Conservation (phyloP, 371 early-diverging fungal genomes). For the Saksenaea oblongispora region DNA sequence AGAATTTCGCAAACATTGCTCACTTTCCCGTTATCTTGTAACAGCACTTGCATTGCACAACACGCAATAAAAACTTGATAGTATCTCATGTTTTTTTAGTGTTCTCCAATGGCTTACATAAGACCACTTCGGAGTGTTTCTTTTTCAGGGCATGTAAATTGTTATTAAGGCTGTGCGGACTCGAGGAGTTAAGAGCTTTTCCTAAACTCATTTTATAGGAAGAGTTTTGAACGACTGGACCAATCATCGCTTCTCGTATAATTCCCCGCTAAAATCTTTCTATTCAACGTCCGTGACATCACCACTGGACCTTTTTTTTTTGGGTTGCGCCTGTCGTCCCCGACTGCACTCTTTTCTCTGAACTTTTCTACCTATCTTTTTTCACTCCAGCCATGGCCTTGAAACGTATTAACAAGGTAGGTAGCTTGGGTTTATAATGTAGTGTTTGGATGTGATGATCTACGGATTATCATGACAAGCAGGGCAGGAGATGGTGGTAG, state of each 20-base stretch:
- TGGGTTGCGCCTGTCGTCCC: constrained; percentile 1
- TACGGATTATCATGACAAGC: background rate
- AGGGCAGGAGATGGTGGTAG: background rate
- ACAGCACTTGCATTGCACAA: no score
- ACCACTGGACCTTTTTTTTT: constrained; percentile 6
- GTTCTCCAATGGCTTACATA: no score
- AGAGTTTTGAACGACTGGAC: background rate
- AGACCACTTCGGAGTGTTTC: no score
- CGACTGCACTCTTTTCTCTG: constrained; percentile 4
- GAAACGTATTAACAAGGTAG: constrained; percentile 93
- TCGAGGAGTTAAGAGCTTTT: no score
- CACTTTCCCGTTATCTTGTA: no score
- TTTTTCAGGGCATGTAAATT: no score
- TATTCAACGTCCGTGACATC: background rate
- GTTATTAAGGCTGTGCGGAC: no score
- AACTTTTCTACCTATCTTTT: constrained; percentile 14
- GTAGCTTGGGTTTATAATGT: background rate
- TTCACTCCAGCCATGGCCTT: constrained; percentile 70
- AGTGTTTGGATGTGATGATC: background rate
- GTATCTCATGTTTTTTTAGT: no score
- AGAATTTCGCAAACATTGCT: no score
- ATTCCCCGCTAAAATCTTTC: background rate
- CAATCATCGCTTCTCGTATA: background rate
- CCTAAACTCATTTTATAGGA: background rate
- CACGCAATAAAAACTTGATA: no score